Conservation (phyloP, 2,329 filamentous ascomycete genomes). For the Sordariomycetes sp. region DNA sequence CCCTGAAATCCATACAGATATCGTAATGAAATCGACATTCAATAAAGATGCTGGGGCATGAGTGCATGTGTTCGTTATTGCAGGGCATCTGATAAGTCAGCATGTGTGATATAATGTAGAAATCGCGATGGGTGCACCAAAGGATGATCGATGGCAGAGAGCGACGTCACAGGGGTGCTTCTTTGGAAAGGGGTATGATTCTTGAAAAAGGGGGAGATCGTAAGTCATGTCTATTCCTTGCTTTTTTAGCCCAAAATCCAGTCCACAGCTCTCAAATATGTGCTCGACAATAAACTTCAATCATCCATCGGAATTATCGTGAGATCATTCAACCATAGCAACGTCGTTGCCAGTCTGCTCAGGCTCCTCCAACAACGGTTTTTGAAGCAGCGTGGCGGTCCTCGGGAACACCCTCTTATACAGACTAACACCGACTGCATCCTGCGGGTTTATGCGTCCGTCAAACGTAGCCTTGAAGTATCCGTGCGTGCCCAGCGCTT, state of each 20-base stretch:
- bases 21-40: too few species aligned
- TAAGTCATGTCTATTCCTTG: constrained; percentile 2
- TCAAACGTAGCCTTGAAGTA: constrained; percentile 99
- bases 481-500: constrained; percentile 91
- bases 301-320: constrained; percentile 2
- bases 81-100: too few species aligned
- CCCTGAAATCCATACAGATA: too few species aligned
- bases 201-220: too few species aligned
- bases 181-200: too few species aligned
- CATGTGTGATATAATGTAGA: neutral
- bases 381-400: constrained; percentile 41
- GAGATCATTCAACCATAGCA: constrained; percentile 21
- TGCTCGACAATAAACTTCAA: constrained; percentile 7
- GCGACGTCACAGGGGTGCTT: too few species aligned
- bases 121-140: neutral
- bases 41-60: too few species aligned
- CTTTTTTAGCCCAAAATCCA: neutral
- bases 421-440: constrained; percentile 82
- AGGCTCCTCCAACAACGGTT: constrained; percentile 30
- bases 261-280: constrained; percentile 1
- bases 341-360: constrained; percentile 15
- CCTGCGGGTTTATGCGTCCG: constrained; percentile 88
- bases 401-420: constrained; percentile 83
- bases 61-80: too few species aligned
- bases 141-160: too few species aligned